Evolutionary conservation across 2,329 filamentous ascomycete genomes (phyloP), one percentile per base, ranked within the genome.

Genomic region (Penicillium sp.): DNA sequence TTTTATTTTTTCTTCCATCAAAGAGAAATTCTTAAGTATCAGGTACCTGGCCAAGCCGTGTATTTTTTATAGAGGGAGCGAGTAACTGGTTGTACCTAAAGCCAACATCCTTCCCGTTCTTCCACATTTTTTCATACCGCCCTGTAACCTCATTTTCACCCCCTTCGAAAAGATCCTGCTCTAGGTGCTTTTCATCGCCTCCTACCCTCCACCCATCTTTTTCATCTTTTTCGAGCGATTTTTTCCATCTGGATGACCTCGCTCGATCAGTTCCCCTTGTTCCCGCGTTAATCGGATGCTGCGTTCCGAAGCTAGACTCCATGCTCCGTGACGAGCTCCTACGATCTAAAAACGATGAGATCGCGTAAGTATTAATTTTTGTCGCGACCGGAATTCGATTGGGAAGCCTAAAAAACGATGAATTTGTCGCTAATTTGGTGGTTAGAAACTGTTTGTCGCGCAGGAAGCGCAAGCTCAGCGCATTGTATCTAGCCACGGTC

Each of bases 401-500:
- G 33, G 40, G 31, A 49, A n/a, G 9, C 15, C 36, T 55, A 50
- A 43, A 59, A 50, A 63, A 57, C 61, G 50, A 45, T 16, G 49
- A 57, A 63, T 62, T 65, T 68, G 62, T 72, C 65, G 71, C 74
- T 76, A 63, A 76, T 66, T 67, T 66, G 58, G 59, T 75, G 73
- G 65, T 68, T 50, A 80, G 78, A 74, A 75, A 72, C 71, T 80
- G 79, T 83, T 85, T 89, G 82, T 84, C 83, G 77, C 91, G 89
- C 82, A 89, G 90, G 78, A 94, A 95, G 85, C 87, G 91, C 77
- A 95, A 95, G 82, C 84, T 96, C 74, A 88, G 88, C 75, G 89
- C 94, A 80, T 84, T 96, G 69, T 96, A 89, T 81, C 85, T 90
- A 82, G 87, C 90, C 81, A 89, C 88, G 75, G 85, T 87, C 73